Evolutionary conservation across 164 flowering plant genomes (phyloP).

Genomic region (Platanus orientalis): DNA sequence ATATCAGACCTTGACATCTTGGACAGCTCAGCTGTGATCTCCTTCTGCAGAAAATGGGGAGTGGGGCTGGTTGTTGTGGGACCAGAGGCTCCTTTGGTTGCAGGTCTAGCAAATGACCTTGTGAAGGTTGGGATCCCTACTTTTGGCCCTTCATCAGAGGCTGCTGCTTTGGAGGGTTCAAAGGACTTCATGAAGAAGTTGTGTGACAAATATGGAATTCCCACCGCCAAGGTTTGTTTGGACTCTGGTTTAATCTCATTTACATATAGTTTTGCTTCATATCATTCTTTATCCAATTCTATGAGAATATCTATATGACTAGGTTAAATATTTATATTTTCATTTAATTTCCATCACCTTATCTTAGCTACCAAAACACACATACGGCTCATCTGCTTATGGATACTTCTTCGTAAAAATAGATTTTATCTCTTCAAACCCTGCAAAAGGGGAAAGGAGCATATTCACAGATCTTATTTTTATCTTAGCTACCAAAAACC

Average conservation of each 20-base stretch:
- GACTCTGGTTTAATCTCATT: background rate
- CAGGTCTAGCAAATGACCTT: conserved; percentile 87
- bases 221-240: conserved; percentile 80
- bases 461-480: too few species aligned
- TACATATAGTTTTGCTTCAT: background rate
- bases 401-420: too few species aligned
- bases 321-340: too few species aligned
- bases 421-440: too few species aligned
- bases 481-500: too few species aligned
- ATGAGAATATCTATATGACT: too few species aligned
- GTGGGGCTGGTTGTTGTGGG: conserved; percentile 91
- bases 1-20: conserved; percentile 61
- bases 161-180: conserved; percentile 97
- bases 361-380: too few species aligned
- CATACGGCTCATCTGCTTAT: too few species aligned
- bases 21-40: conserved; percentile 66
- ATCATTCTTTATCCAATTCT: background rate
- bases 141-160: conserved; percentile 95
- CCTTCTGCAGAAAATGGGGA: conserved; percentile 66
- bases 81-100: conserved; percentile 96
- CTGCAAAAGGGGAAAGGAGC: too few species aligned
- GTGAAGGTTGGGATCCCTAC: conserved; percentile 75
- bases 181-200: conserved; percentile 94
- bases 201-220: conserved; percentile 89
- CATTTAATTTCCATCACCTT: too few species aligned